These are phyloP conservation scores for Eutrema salsugineum DNA, from an alignment of 441 rosid genomes.

Conservation along the genomic window DNA sequence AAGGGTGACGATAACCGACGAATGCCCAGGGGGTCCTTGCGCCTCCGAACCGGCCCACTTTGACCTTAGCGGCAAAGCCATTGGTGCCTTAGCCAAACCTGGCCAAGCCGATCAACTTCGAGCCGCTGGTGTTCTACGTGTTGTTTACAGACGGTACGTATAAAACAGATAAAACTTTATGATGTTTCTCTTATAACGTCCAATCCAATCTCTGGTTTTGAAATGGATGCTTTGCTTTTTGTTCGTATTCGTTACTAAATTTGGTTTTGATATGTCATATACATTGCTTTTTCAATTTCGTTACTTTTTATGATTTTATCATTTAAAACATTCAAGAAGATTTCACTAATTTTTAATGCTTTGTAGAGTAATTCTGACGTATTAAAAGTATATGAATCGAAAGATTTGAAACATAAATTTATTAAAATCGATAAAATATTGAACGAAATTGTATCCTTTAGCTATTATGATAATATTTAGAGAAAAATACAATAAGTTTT, in stretches of 20 bases:
- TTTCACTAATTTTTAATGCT: no score
- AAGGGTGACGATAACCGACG: conserved; percentile 31
- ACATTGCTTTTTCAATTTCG: not conserved
- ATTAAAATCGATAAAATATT: not conserved
- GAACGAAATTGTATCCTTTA: no score
- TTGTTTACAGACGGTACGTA: conserved; percentile 24
- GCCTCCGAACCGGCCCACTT: conserved; percentile 21
- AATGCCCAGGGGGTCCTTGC: conserved; percentile 35
- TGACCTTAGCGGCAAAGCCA: conserved; percentile 31
- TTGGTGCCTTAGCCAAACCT: conserved; percentile 26
- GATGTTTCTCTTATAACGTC: not conserved
- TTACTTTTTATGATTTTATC: not conserved
- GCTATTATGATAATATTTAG: no score
- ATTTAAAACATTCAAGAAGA: not conserved
- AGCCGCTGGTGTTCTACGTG: conserved; percentile 21
- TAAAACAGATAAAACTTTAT: not conserved
- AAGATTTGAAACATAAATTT: not conserved
- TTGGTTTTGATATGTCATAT: not conserved
- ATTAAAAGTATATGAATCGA: not conserved
- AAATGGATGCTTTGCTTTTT: not conserved
- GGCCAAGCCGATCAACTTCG: conserved; percentile 30
- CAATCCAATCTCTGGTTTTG: not conserved
- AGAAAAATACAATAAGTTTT: no score
- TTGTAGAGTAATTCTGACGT: no score
- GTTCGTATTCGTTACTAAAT: not conserved